Evolutionary conservation across 257 asterid genomes (phyloP).

Genomic region (Ophiorrhiza pumila): DNA sequence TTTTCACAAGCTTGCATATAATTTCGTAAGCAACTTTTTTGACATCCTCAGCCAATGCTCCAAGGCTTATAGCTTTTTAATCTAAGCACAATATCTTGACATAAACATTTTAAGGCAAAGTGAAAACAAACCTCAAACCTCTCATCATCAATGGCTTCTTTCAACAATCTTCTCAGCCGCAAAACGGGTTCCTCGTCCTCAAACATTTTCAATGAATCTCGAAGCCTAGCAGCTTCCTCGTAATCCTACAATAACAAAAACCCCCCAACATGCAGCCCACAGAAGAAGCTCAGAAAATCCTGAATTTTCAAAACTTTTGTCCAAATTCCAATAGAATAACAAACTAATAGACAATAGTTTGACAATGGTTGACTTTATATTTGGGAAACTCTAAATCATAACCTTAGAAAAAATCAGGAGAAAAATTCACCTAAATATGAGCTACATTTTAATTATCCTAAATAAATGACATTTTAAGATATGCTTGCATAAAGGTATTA

Average conservation of each 20-base stretch:
- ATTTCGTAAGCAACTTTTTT: not conserved
- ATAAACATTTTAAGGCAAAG: not conserved
- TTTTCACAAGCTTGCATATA: not conserved
- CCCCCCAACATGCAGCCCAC: not conserved
- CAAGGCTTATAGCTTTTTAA: not conserved
- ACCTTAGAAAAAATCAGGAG: too few species aligned
- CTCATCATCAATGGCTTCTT: slow-evolving; percentile 72
- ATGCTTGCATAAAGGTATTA: too few species aligned
- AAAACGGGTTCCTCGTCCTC: slow-evolving; percentile 85
- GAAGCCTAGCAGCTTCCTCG: slow-evolving; percentile 78
- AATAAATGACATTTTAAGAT: not conserved
- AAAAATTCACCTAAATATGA: too few species aligned
- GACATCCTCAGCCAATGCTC: not conserved
- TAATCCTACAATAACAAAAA: slow-evolving; percentile 46
- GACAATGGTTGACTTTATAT: too few species aligned
- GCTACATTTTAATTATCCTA: not conserved
- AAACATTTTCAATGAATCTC: slow-evolving; percentile 64
- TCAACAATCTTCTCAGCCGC: slow-evolving; percentile 59
- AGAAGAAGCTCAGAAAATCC: not conserved
- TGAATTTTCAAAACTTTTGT: not conserved
- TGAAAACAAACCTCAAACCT: slow-evolving; percentile 58
- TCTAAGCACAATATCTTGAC: not conserved
- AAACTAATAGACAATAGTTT: not conserved
- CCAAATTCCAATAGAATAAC: too few species aligned
- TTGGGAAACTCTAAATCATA: too few species aligned